Evolutionary conservation across 306 rosid species (phyloP).

Genomic region (Rosa persica): DNA sequence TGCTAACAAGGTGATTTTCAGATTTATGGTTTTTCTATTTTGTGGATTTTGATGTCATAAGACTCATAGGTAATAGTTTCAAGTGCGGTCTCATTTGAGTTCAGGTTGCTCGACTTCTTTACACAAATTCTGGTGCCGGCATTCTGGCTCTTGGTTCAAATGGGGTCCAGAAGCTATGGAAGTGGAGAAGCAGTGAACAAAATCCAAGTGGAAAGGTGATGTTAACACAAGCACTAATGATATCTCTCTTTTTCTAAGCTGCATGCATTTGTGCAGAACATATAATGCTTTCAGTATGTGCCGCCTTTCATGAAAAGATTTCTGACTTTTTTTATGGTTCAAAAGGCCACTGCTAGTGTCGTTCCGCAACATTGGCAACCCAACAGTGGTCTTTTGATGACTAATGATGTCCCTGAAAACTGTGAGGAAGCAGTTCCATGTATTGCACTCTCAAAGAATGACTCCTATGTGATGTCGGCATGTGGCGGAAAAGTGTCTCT

Average conservation of each 20-base stretch:
- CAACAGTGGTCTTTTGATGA: conserved; percentile 72
- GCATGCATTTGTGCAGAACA: background rate
- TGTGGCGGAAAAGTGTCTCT: conserved; percentile 74
- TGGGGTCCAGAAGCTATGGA: conserved; percentile 72
- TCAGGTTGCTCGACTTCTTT: conserved; percentile 63
- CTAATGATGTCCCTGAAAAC: conserved; percentile 66
- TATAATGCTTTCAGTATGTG: background rate
- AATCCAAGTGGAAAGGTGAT: conserved; percentile 66
- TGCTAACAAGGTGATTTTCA: conserved; percentile 53
- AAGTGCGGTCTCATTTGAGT: background rate
- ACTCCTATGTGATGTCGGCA: conserved; percentile 80
- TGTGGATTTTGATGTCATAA: background rate
- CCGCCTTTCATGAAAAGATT: background rate
- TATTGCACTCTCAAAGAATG: conserved; percentile 79
- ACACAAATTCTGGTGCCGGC: conserved; percentile 64
- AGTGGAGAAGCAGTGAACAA: conserved; percentile 64
- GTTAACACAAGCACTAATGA: background rate
- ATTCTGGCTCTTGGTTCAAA: conserved; percentile 70
- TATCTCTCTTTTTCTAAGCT: background rate
- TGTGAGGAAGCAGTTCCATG: conserved; percentile 68
- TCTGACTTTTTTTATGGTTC: conserved; percentile 31
- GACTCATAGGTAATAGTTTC: background rate
- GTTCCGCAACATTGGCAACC: conserved; percentile 80
- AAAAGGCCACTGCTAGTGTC: conserved; percentile 69
- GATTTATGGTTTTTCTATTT: background rate